A percentile compares a stretch with the other conserved stretches of the same genome.
Conservation (phyloP, 768 basidiomycete species). For the Xerocomellus amylosporus region DNA sequence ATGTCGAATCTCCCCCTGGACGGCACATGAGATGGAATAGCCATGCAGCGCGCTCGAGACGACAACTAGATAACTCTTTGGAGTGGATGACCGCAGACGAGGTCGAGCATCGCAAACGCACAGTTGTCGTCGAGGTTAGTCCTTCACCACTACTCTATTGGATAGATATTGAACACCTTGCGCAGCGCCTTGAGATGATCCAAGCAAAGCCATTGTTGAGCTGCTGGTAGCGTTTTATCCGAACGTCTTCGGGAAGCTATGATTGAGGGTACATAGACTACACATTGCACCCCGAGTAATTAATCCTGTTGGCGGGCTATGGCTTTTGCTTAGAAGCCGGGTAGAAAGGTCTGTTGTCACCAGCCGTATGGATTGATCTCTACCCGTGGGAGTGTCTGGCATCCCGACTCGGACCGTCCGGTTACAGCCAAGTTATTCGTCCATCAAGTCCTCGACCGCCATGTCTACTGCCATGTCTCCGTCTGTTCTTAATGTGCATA, state of each 20-base stretch:
- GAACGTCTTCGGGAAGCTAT: not conserved
- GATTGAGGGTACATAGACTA: conserved; percentile 7
- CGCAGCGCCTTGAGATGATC: conserved; percentile 71
- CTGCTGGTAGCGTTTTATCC: conserved; percentile 53
- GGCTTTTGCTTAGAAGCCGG: not conserved
- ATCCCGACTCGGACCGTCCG: too few relatives aligned
- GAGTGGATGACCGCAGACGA: conserved; percentile 47
- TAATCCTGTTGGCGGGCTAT: not conserved
- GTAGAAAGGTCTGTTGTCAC: not conserved
- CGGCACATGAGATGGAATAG: conserved; percentile 37
- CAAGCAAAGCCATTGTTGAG: conserved; percentile 66
- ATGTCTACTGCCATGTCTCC: conserved; percentile 35
- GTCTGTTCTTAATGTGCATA: conserved; percentile 68
- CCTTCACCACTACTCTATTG: not conserved
- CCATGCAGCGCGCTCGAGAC: conserved; percentile 26
- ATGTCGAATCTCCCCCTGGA: conserved; percentile 52
- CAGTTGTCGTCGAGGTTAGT: conserved; percentile 71
- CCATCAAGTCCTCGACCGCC: not conserved
- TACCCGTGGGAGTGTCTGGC: conserved; percentile 3
- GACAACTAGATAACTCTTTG: conserved; percentile 33
- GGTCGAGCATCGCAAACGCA: conserved; percentile 46
- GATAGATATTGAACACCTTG: conserved; percentile 1
- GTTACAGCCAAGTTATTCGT: not conserved
- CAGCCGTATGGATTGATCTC: too few relatives aligned
- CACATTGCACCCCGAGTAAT: not conserved